Evolutionary conservation across 371 early-diverging fungal species (phyloP).

Genomic region (Mucor velutinosus): DNA sequence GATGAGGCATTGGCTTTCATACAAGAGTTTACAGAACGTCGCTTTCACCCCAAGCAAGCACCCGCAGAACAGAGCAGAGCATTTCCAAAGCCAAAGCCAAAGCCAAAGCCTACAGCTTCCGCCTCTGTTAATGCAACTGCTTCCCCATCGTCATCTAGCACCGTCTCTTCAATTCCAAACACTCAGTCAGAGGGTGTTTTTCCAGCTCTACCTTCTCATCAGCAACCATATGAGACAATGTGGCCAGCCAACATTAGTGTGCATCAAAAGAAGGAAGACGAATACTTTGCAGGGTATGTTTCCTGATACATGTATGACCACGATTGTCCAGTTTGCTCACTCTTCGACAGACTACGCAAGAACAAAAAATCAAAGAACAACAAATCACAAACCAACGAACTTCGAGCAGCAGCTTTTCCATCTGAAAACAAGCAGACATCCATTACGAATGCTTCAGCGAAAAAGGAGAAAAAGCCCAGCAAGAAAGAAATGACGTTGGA

Average conservation of each 20-base stretch:
- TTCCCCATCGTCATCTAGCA: background rate
- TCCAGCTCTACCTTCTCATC: slow-evolving; percentile 34
- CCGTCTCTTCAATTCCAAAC: slow-evolving; percentile 5
- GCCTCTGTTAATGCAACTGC: background rate
- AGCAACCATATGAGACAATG: slow-evolving; percentile 19
- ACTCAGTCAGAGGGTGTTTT: slow-evolving; percentile 10
- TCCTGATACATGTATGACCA: background rate
- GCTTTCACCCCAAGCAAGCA: slow-evolving; percentile 20
- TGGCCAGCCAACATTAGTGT: slow-evolving; percentile 52
- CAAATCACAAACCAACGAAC: slow-evolving; percentile 7
- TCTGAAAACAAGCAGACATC: slow-evolving; percentile 5
- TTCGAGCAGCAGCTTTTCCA: slow-evolving; percentile 16
- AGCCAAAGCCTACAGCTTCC: background rate
- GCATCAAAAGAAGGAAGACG: slow-evolving; percentile 51
- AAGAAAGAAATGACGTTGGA: slow-evolving; percentile 52
- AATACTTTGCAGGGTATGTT: slow-evolving; percentile 46
- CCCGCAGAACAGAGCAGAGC: background rate
- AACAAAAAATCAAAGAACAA: slow-evolving; percentile 19
- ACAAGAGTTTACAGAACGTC: slow-evolving; percentile 37
- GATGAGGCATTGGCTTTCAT: slow-evolving; percentile 34
- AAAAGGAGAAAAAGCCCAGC: slow-evolving; percentile 31
- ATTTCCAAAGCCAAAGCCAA: slow-evolving; percentile 1
- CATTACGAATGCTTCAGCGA: background rate
- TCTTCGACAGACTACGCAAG: slow-evolving; percentile 17
- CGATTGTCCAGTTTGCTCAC: background rate